A percentile compares a stretch with the other conserved stretches of the same genome.
These are phyloP conservation scores for Jaapia argillacea DNA, from an alignment of 768 basidiomycete genomes.

Conservation along the genomic window DNA sequence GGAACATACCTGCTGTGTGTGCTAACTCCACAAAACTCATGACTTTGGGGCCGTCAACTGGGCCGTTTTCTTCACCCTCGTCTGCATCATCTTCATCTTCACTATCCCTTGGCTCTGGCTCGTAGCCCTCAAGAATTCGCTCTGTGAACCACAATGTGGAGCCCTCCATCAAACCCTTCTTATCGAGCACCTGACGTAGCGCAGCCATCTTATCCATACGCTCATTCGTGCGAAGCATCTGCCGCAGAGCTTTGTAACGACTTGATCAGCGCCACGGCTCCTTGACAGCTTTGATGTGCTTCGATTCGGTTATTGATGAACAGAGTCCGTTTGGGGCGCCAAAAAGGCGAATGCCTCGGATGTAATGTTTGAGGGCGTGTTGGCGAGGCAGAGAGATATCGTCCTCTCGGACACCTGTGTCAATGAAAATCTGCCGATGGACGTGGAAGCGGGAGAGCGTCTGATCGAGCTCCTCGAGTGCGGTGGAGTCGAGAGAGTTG, in stretches of 20 bases:
- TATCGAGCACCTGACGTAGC: too few relatives aligned
- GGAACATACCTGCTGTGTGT: not conserved
- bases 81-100: not conserved
- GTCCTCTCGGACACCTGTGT: not conserved
- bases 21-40: not conserved
- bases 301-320: slow-evolving; percentile 13
- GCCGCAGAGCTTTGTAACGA: slow-evolving; percentile 8
- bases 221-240: slow-evolving; percentile 9
- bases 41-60: not conserved
- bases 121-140: too few relatives aligned
- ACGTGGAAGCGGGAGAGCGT: not conserved
- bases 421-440: not conserved
- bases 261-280: slow-evolving; percentile 13
- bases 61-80: not conserved
- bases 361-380: not conserved
- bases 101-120: too few relatives aligned
- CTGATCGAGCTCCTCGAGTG: slow-evolving; percentile 10
- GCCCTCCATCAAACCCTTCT: too few relatives aligned
- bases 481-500: slow-evolving; percentile 8
- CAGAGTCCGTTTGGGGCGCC: slow-evolving; percentile 13
- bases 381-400: not conserved
- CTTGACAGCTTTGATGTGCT: slow-evolving; percentile 14
- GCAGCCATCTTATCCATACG: slow-evolving; percentile 5
- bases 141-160: too few relatives aligned
- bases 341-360: slow-evolving; percentile 1